phyloP scores from a whole-genome alignment of 306 rosid species.

The Trichosanthes truncata region DNA sequence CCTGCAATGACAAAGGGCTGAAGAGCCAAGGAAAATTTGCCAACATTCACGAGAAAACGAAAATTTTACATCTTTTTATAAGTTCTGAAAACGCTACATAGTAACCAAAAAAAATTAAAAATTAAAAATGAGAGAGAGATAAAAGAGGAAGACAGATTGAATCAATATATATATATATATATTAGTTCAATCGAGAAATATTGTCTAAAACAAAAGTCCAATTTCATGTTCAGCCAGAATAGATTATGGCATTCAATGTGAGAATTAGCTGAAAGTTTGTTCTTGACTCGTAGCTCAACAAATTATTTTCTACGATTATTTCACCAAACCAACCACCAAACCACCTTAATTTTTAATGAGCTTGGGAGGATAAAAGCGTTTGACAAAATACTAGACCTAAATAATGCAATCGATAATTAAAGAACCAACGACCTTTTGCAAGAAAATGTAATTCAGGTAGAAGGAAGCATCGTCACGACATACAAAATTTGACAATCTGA shows the following conservation, averaged over 20 bases:
- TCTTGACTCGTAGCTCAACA: background rate
- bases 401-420: background rate
- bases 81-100: background rate
- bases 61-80: background rate
- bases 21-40: background rate
- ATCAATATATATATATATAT: background rate
- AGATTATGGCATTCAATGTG: background rate
- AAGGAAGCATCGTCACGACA: background rate
- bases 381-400: background rate
- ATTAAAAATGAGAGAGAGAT: no score
- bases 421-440: background rate
- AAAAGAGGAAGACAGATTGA: background rate
- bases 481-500: conserved; percentile 1
- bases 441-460: background rate
- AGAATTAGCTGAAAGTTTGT: background rate
- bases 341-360: background rate
- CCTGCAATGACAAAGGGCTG: no score
- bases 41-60: background rate
- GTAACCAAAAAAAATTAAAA: background rate
- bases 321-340: background rate
- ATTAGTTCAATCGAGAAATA: no score
- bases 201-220: background rate
- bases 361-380: background rate
- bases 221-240: background rate
- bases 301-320: background rate